These are phyloP conservation scores for Calonectria pauciramosa DNA, from an alignment of 2,329 filamentous ascomycete genomes.

Conservation along the genomic window DNA sequence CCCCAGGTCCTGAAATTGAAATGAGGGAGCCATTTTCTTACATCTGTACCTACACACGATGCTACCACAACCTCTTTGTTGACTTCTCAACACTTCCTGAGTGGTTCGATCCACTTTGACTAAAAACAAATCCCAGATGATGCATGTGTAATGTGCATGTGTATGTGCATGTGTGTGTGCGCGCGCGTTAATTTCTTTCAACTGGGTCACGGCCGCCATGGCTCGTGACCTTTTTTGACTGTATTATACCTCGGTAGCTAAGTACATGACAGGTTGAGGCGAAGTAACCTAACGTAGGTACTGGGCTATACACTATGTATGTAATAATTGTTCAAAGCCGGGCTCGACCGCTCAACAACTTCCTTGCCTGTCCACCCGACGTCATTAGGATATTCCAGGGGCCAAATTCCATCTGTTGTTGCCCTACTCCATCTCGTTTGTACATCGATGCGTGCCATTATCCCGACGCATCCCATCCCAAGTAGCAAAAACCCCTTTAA, in stretches of 20 bases:
- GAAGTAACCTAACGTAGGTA: conserved; percentile 10
- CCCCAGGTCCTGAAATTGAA: background rate
- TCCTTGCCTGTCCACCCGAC: conserved; percentile 13
- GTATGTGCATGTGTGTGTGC: no score
- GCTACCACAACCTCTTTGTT: conserved; percentile 17
- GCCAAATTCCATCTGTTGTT: no score
- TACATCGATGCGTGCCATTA: conserved; percentile 27
- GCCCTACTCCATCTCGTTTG: conserved; percentile 27
- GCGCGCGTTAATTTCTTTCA: background rate
- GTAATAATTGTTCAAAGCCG: conserved; percentile 17
- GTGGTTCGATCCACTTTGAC: background rate
- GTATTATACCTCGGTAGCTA: conserved; percentile 19
- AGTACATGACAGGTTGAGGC: background rate
- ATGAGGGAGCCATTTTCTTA: conserved; percentile 12
- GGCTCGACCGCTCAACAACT: conserved; percentile 11
- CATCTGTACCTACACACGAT: conserved; percentile 6
- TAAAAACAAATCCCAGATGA: background rate
- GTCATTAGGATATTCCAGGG: conserved; percentile 8
- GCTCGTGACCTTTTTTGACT: conserved; percentile 9
- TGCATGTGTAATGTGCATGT: background rate
- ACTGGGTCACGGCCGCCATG: background rate
- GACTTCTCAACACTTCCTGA: conserved; percentile 18
- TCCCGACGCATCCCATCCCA: conserved; percentile 29
- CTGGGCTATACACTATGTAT: conserved; percentile 21
- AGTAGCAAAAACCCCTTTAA: conserved; percentile 26